Conservation (phyloP, 495 filamentous ascomycete genomes). For the Echria macrotheca region DNA sequence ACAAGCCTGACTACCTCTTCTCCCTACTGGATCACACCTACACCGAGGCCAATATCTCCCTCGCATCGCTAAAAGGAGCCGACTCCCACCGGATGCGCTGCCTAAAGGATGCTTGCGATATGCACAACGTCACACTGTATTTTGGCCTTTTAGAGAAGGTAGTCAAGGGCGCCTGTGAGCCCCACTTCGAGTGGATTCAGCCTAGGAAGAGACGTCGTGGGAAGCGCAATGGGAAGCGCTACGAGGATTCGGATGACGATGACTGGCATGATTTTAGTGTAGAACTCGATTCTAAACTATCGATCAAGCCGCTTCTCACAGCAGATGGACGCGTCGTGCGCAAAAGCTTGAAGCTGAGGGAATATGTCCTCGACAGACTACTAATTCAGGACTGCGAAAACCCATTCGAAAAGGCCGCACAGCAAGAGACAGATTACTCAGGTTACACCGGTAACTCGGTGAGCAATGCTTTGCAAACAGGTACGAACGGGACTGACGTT, state of each 20-base stretch:
- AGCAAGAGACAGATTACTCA: slow-evolving; percentile 33
- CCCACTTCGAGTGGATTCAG: too few relatives aligned
- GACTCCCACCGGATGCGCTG: slow-evolving; percentile 29
- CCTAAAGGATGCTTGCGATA: slow-evolving; percentile 29
- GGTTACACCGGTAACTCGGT: slow-evolving; percentile 39
- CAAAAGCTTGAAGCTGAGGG: slow-evolving; percentile 13
- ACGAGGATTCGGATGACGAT: slow-evolving; percentile 12
- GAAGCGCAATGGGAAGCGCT: slow-evolving; percentile 6
- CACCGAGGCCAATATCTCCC: slow-evolving; percentile 36
- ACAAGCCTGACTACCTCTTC: slow-evolving; percentile 16
- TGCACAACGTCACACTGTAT: slow-evolving; percentile 31
- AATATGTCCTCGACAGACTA: slow-evolving; percentile 23
- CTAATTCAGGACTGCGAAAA: slow-evolving; percentile 22
- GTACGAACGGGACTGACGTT: too few relatives aligned
- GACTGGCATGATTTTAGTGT: slow-evolving; percentile 18
- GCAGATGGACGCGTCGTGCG: slow-evolving; percentile 20
- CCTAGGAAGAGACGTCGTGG: slow-evolving; percentile 1
- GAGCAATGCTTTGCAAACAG: too few relatives aligned
- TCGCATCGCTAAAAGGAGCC: slow-evolving; percentile 34
- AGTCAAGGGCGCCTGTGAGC: slow-evolving; percentile 17
- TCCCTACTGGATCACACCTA: slow-evolving; percentile 46
- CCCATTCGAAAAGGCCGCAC: slow-evolving; percentile 27
- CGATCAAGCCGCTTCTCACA: slow-evolving; percentile 25
- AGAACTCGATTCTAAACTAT: slow-evolving; percentile 13
- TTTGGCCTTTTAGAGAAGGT: slow-evolving; percentile 33